These are phyloP conservation scores for Amphibolis antarctica DNA, from an alignment of 106 monocot genomes.

Conservation along the genomic window DNA sequence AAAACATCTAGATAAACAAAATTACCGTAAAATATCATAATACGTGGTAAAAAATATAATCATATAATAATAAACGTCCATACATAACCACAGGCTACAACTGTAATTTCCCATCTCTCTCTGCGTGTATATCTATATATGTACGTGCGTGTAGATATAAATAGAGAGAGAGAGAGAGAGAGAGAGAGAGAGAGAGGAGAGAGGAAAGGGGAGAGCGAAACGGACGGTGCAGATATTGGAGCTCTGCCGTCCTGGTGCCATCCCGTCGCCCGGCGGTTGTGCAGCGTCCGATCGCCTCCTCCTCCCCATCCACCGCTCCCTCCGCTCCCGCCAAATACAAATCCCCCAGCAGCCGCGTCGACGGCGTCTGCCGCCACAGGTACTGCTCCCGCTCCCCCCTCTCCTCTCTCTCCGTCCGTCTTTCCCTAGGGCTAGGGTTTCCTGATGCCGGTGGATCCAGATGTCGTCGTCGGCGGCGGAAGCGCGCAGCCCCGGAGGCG, in stretches of 20 bases:
- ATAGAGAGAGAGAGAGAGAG: too few species aligned
- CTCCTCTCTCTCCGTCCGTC: background rate
- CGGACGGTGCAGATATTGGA: conserved; percentile 5
- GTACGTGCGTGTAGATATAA: too few species aligned
- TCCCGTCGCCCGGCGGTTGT: background rate
- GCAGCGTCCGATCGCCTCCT: conserved; percentile 3
- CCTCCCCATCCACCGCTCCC: conserved; percentile 1
- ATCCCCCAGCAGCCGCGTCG: too few species aligned
- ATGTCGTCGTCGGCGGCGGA: background rate
- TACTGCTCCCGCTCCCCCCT: background rate
- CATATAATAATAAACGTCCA: too few species aligned
- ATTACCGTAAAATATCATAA: too few species aligned
- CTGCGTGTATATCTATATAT: too few species aligned
- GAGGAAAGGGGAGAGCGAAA: too few species aligned
- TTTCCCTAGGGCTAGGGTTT: background rate
- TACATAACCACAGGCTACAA: too few species aligned
- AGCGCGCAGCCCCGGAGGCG: background rate
- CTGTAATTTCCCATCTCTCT: too few species aligned
- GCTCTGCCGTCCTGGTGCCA: background rate
- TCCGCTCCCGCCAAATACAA: background rate
- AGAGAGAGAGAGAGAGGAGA: background rate
- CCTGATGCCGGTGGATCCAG: conserved; percentile 1
- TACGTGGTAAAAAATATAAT: too few species aligned
- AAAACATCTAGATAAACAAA: too few species aligned
- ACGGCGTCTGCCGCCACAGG: too few species aligned